These are phyloP conservation scores for Tremellales sp. DNA, from an alignment of 1,284 basidiomycete species.

Conservation along the genomic window DNA sequence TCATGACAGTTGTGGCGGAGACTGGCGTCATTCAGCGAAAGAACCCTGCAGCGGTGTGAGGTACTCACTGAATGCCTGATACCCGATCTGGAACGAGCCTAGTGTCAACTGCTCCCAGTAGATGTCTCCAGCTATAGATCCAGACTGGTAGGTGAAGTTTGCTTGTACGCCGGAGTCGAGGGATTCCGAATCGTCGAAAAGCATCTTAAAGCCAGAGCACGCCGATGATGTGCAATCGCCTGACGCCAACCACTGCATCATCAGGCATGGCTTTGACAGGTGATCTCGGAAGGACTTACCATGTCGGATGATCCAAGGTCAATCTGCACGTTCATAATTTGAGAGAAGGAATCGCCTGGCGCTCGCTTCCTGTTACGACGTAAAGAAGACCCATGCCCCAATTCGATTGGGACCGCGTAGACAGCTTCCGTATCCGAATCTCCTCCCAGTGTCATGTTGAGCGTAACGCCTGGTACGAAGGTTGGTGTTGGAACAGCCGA, in stretches of 20 bases:
- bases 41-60: not conserved
- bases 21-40: constrained; percentile 17
- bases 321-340: constrained; percentile 40
- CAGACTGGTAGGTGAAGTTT: constrained; percentile 34
- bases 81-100: constrained; percentile 42
- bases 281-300: constrained; percentile 20
- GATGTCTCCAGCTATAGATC: constrained; percentile 38
- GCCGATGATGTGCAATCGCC: constrained; percentile 30
- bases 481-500: constrained; percentile 17
- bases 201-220: constrained; percentile 27
- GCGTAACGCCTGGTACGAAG: constrained; percentile 35
- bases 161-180: constrained; percentile 30
- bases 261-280: constrained; percentile 2
- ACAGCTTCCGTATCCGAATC: constrained; percentile 33
- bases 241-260: constrained; percentile 42
- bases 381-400: constrained; percentile 26
- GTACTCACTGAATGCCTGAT: constrained; percentile 43
- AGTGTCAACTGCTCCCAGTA: constrained; percentile 45
- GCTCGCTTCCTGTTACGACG: constrained; percentile 4
- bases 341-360: constrained; percentile 16
- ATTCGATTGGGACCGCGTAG: constrained; percentile 32
- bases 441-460: constrained; percentile 34
- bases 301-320: constrained; percentile 48
- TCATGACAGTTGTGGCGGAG: constrained; percentile 29
- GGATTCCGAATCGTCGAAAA: constrained; percentile 34